Conservation (phyloP, 1,139 yeast species). For the Candida dubliniensis region DNA sequence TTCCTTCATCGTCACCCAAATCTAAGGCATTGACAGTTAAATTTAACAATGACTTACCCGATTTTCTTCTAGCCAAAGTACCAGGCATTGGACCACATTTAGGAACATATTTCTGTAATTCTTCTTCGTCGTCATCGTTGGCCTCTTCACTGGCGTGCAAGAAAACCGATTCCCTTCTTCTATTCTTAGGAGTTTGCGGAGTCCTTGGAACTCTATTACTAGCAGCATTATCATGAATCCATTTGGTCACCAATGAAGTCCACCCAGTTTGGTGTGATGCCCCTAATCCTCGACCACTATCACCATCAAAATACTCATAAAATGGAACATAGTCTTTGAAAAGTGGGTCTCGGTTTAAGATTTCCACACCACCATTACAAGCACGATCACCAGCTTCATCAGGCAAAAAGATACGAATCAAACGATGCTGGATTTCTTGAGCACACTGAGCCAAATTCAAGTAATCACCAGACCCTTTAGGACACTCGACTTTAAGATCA, state of each 20-base stretch:
- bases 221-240: slow-evolving; percentile 89
- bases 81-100: slow-evolving; percentile 57
- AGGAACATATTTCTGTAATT: slow-evolving; percentile 36
- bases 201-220: slow-evolving; percentile 57
- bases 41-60: slow-evolving; percentile 68
- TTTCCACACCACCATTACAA: slow-evolving; percentile 68
- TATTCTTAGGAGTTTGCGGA: slow-evolving; percentile 43
- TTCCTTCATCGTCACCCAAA: slow-evolving; percentile 59
- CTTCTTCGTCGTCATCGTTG: slow-evolving; percentile 34
- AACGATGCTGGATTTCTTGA: slow-evolving; percentile 84
- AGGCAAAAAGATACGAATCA: slow-evolving; percentile 76
- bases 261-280: slow-evolving; percentile 97
- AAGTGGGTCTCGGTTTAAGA: slow-evolving; percentile 66
- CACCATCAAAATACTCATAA: slow-evolving; percentile 93
- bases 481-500: slow-evolving; percentile 83
- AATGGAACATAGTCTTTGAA: slow-evolving; percentile 80
- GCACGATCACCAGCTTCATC: slow-evolving; percentile 75
- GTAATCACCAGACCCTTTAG: slow-evolving; percentile 79
- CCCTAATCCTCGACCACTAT: slow-evolving; percentile 92
- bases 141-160: slow-evolving; percentile 24
- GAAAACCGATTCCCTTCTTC: slow-evolving; percentile 28
- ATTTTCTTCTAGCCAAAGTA: slow-evolving; percentile 60
- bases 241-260: slow-evolving; percentile 92
- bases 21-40: slow-evolving; percentile 68
- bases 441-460: slow-evolving; percentile 91